Base-by-base conservation (phyloP, 192 early-diverging fungal genomes). In the Pilaira anomala region DNA sequence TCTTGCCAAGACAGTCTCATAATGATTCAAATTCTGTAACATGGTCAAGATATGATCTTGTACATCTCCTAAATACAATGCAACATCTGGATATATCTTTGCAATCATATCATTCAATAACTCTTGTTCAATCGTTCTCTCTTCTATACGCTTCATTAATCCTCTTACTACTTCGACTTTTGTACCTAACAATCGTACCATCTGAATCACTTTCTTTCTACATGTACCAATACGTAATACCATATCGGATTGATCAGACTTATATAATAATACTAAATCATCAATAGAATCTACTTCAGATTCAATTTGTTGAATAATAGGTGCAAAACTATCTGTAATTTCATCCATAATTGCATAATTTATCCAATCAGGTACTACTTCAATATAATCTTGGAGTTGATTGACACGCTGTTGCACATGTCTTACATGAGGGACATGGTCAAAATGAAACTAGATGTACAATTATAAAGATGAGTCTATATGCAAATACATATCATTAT, bases 41-140 rank as follows among this genome's bases (percentile, higher is more conserved):
- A 90, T 88, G 6, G 86, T 88, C 41, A 89, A 74, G 13, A 92
- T 83, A 71, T 92, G 90, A 68, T 90, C 76, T 60, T 89, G 85
- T 57, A 93, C 85, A 63, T 93, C 92, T 16, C 91, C 91, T 21
- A 93, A 67, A 66, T 93, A 93, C 26, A 93, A 65, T 16, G 78
- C 48, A n/a, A 87, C 87, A 48, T 93, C 90, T 11, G 82, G 72
- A 13, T 60, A 29, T 3, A 68, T 68, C 11, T 58, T 48, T n/a
- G 42, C 2, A 4, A 33, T 33, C 2, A 4, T 33, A 33, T 33
- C 30, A 33, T 33, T 33, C 2, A 0, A 7, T 40, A 39, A n/a
- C 22, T 24, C 55, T 2, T 22, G 39, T 48, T 19, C 9, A 5
- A 18, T 24, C 22, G 50, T 69, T 60, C 8, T 57, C 77, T 77